Conservation (phyloP, 805 yeast genomes). For the Candida suzukii region DNA sequence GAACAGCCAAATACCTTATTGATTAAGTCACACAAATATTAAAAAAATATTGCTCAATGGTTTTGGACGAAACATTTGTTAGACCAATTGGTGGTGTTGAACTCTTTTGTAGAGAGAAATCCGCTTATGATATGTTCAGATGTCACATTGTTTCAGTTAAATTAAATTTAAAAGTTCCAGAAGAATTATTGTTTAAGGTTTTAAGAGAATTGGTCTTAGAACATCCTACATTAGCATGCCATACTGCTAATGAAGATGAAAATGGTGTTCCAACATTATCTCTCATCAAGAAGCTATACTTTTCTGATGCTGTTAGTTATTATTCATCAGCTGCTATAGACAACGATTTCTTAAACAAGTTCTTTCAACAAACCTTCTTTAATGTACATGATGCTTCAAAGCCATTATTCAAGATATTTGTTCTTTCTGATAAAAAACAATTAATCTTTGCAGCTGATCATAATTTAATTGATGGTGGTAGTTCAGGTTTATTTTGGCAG, state of each 20-base stretch:
- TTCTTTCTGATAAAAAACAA: background rate
- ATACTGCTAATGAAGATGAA: background rate
- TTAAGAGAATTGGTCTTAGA: background rate
- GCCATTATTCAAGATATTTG: background rate
- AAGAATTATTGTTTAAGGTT: background rate
- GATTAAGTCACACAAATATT: too few relatives aligned
- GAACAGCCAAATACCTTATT: too few relatives aligned
- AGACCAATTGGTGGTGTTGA: background rate
- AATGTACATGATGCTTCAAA: background rate
- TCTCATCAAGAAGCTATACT: background rate
- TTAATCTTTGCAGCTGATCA: background rate
- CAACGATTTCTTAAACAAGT: background rate
- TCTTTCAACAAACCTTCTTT: background rate
- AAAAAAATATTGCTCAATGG: too few relatives aligned
- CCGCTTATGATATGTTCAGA: background rate
- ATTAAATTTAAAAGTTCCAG: background rate
- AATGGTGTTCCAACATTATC: background rate
- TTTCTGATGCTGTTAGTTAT: background rate
- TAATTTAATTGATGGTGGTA: background rate
- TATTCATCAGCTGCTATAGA: background rate
- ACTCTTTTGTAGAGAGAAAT: background rate
- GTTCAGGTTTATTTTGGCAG: background rate
- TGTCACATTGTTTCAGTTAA: background rate
- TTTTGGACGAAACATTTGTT: background rate
- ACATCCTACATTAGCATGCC: constrained; percentile 1